phyloP scores from a whole-genome alignment of 371 early-diverging fungal species.

The Smittium culicis region DNA sequence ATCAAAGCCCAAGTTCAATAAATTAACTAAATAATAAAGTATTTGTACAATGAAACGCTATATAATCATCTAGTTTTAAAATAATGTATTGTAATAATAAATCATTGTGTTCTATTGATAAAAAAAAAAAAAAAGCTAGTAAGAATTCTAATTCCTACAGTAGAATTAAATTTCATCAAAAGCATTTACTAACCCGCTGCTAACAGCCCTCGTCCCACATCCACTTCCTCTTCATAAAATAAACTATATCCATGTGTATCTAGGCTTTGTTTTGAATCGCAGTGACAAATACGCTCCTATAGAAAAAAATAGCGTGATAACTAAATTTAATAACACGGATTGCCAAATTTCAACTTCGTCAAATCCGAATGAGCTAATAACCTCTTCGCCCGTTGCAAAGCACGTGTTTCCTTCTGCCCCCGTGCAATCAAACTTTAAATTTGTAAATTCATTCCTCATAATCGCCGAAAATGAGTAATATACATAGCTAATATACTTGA shows the following conservation, averaged over 20 bases:
- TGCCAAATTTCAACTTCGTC: not conserved
- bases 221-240: too few relatives aligned
- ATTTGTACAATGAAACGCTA: too few relatives aligned
- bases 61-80: too few relatives aligned
- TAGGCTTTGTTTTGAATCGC: slow-evolving; percentile 26
- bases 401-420: slow-evolving; percentile 2
- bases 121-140: too few relatives aligned
- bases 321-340: slow-evolving; percentile 14
- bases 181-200: too few relatives aligned
- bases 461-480: slow-evolving; percentile 28
- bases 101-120: too few relatives aligned
- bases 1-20: too few relatives aligned
- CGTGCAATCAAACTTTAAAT: slow-evolving; percentile 20
- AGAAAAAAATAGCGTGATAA: slow-evolving; percentile 16
- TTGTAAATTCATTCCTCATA: slow-evolving; percentile 28
- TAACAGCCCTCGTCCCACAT: too few relatives aligned
- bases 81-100: too few relatives aligned
- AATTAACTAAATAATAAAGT: too few relatives aligned
- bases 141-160: too few relatives aligned
- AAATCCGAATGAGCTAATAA: not conserved
- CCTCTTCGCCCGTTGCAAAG: slow-evolving; percentile 16
- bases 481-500: slow-evolving; percentile 28
- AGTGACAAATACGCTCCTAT: slow-evolving; percentile 16
- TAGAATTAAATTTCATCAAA: too few relatives aligned
- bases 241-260: slow-evolving; percentile 24